Conservation (phyloP, 2,329 filamentous ascomycete species). For the Aureobasidium sp. region DNA sequence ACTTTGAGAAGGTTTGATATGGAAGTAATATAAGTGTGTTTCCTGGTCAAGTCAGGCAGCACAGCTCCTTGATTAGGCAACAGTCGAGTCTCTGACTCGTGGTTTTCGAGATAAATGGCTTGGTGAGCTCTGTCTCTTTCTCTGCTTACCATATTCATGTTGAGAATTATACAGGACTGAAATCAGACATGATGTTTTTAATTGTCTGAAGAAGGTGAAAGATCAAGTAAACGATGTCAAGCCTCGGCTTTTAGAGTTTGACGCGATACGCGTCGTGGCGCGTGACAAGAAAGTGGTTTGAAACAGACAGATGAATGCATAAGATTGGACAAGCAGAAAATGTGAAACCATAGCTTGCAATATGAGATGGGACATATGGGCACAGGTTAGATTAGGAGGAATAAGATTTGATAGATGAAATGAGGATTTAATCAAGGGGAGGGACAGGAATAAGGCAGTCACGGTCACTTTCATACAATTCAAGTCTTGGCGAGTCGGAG, state of each 20-base stretch:
- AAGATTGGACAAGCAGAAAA: neutral
- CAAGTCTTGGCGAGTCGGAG: neutral
- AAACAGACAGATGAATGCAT: neutral
- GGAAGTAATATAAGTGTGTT: neutral
- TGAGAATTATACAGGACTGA: neutral
- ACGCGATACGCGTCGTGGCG: slow-evolving; percentile 4
- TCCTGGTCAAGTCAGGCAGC: neutral
- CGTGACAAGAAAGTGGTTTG: neutral
- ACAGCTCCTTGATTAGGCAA: neutral
- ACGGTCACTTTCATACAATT: neutral
- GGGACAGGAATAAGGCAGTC: slow-evolving; percentile 1
- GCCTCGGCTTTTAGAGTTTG: neutral
- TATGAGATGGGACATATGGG: neutral
- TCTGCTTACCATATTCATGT: neutral
- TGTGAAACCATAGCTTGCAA: neutral
- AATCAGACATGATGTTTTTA: neutral
- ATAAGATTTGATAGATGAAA: neutral
- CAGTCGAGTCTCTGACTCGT: neutral
- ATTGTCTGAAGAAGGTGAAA: neutral
- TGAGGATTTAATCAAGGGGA: neutral
- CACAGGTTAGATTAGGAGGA: neutral
- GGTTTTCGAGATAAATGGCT: too few species aligned
- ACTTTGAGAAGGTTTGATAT: neutral
- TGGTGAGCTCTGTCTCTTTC: too few species aligned
- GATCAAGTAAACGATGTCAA: neutral